phyloP scores from a whole-genome alignment of 345 rosid genomes.

The Raphanus raphanistrum region DNA sequence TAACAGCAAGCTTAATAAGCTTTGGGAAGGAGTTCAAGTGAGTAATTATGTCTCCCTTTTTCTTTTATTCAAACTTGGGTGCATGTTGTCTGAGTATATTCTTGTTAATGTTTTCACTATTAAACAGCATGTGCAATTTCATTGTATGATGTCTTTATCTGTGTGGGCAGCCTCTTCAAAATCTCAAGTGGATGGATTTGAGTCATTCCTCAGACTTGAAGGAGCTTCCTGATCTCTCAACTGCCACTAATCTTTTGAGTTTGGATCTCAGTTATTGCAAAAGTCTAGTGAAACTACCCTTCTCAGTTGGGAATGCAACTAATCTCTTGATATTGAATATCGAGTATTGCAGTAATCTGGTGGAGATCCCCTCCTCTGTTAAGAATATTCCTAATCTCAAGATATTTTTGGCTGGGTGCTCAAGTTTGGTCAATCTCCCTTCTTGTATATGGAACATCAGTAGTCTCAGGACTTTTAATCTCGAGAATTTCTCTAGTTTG shows the following conservation, averaged over 20 bases:
- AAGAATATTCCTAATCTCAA: background rate
- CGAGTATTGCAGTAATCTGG: background rate
- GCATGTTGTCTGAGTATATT: background rate
- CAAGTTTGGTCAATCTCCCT: background rate
- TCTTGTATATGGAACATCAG: background rate
- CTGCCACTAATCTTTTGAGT: background rate
- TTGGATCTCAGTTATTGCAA: background rate
- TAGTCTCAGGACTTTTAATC: background rate
- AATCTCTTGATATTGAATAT: background rate
- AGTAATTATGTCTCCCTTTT: background rate
- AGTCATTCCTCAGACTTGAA: background rate
- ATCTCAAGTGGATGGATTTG: background rate
- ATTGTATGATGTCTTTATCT: background rate
- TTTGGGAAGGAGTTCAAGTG: constrained; percentile 14
- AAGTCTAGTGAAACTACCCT: background rate
- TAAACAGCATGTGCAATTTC: background rate
- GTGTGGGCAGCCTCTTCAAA: background rate
- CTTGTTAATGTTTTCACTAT: background rate
- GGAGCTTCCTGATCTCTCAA: background rate
- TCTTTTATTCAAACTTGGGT: background rate
- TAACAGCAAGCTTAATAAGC: constrained; percentile 1
- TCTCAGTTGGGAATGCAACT: background rate
- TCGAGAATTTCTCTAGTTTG: background rate
- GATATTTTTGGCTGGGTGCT: background rate
- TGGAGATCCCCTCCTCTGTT: background rate